These are phyloP conservation scores for Paramecium sexaurelia DNA, from an alignment of 73 alveolate species.

Conservation along the genomic window DNA sequence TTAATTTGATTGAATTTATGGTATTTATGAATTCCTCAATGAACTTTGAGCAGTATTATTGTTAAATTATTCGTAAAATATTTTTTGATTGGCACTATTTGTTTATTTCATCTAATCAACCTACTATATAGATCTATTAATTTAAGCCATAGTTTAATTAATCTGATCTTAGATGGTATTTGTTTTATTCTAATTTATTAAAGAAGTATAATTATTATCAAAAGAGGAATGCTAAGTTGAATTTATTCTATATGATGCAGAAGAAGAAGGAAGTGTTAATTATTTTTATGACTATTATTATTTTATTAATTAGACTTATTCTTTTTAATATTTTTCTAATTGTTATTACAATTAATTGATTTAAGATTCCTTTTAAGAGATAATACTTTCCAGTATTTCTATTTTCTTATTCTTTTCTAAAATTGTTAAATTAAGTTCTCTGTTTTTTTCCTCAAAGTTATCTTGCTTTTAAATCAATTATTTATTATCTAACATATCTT, in stretches of 20 bases:
- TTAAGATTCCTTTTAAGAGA: not conserved
- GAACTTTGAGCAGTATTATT: not conserved
- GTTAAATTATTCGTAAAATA: not conserved
- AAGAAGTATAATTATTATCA: not conserved
- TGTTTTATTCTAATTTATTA: not conserved
- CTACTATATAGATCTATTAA: not conserved
- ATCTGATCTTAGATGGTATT: not conserved
- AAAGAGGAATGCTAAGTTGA: not conserved
- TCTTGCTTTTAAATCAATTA: not conserved
- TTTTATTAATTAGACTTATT: not conserved
- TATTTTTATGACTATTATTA: not conserved
- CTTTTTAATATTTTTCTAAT: constrained; percentile 3
- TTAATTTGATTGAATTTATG: not conserved
- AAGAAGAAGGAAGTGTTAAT: not conserved
- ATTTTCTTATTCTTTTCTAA: not conserved
- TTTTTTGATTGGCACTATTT: not conserved
- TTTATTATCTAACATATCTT: constrained; percentile 22
- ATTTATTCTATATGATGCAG: not conserved
- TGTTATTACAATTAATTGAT: not conserved
- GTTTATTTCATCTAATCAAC: constrained; percentile 12
- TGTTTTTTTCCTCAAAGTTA: not conserved
- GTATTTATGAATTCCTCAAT: not conserved
- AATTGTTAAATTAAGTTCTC: not conserved
- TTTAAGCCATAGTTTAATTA: constrained; percentile 13
- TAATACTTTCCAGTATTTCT: not conserved